Evolutionary conservation across 2,329 filamentous ascomycete genomes (phyloP), one percentile per base, ranked within the genome.

Genomic region (Mycosphaerelloides madeirae): DNA sequence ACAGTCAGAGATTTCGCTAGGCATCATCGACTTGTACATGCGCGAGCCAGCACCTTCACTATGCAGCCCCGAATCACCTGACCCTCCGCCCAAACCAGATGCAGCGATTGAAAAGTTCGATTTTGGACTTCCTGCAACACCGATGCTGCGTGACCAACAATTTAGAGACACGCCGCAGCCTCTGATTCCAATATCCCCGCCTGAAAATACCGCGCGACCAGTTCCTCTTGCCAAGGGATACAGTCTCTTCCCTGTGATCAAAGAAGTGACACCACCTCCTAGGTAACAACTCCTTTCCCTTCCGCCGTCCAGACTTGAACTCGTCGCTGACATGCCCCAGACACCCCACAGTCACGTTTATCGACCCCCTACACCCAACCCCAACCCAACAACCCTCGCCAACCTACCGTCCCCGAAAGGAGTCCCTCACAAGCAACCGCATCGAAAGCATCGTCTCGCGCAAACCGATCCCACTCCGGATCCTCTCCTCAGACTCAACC

Each of bases 21-120:
- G 59, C 6, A 56, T 63, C n/a, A 19, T 62, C 14, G 60, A 63
- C 38, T 62, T 58, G 38, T 62, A 62, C 38, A 55, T 55, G 6
- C 39, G 50, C 15, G 56, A 56, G 15, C 44, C 44, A n/a, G 52
- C 52, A 4, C 52, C 57, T 2, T 42, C 49, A 15, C 25, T 54
- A 32, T 31, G 45, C 14, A 60, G 54, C 40, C 57, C 57, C 6
- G 46, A 42, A 1, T 28, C 53, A 7, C 48, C 49, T 8, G n/a
- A n/a, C n/a, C 50, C 49, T 3, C 50, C 52, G 19, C 54, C 53
- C 1, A 54, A 44, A 29, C 33, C 57, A 3, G 55, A 58, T 34
- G 39, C 55, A n/a, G 57, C 58, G 0, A 55, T 59, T 1, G 51
- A 58, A 8, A 38, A 54, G n/a, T 58, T 62, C 38, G 59, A 62